Conservation (phyloP, 768 basidiomycete genomes). For the Leucosporidium scottii region DNA sequence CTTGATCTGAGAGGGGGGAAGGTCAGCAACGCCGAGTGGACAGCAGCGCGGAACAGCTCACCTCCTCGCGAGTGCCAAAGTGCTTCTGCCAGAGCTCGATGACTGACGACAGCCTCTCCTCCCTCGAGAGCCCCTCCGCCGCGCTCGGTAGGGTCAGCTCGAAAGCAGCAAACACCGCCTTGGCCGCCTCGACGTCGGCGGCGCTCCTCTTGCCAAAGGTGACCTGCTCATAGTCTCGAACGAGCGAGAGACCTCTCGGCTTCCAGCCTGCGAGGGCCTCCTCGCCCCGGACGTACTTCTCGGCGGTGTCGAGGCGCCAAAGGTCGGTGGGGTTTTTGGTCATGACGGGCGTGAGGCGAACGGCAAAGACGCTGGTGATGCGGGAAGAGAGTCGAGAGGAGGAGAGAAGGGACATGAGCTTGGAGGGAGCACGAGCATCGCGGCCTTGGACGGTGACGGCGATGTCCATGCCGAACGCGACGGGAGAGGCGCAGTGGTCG, state of each 20-base stretch:
- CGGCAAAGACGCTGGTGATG: conserved; percentile 73
- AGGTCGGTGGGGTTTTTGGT: conserved; percentile 81
- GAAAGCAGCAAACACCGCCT: conserved; percentile 57
- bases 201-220: conserved; percentile 63
- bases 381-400: conserved; percentile 69
- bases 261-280: conserved; percentile 76
- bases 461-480: conserved; percentile 82
- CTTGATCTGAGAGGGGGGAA: conserved; percentile 56
- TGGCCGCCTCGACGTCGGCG: conserved; percentile 83
- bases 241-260: conserved; percentile 76
- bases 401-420: conserved; percentile 66
- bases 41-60: conserved; percentile 42
- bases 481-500: conserved; percentile 74
- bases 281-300: conserved; percentile 91
- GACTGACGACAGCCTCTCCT: conserved; percentile 51
- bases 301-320: conserved; percentile 89
- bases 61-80: conserved; percentile 69
- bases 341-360: conserved; percentile 72
- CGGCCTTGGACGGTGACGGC: conserved; percentile 75
- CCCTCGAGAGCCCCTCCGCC: conserved; percentile 13
- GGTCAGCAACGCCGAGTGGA: conserved; percentile 15
- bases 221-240: conserved; percentile 76
- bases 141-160: conserved; percentile 15
- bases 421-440: conserved; percentile 75
- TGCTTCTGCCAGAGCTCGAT: conserved; percentile 76